Conservation (phyloP, 208 protist genomes). For the Crithidia expoeki region DNA sequence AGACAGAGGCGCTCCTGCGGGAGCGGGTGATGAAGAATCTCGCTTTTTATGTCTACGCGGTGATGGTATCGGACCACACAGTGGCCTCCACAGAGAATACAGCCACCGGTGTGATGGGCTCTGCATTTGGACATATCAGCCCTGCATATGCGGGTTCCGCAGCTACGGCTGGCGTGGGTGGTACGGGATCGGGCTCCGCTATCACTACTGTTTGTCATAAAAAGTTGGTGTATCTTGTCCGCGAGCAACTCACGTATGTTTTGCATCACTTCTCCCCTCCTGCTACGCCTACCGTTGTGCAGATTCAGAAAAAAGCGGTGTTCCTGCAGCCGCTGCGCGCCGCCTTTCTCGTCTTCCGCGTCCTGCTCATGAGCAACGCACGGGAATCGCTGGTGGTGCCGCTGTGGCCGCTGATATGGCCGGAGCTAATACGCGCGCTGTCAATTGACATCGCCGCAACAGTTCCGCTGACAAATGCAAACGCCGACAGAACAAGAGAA, state of each 20-base stretch:
- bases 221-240: constrained; percentile 48
- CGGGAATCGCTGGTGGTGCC: constrained; percentile 32
- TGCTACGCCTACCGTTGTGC: constrained; percentile 9
- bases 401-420: constrained; percentile 60
- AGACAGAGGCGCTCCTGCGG: constrained; percentile 46
- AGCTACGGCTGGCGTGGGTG: background rate
- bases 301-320: constrained; percentile 27
- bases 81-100: constrained; percentile 6
- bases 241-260: constrained; percentile 43
- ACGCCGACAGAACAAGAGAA: too few species aligned
- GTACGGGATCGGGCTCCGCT: background rate
- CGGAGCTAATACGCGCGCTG: constrained; percentile 34
- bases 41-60: constrained; percentile 43
- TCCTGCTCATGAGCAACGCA: constrained; percentile 45
- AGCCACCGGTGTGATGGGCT: background rate
- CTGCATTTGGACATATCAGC: too few species aligned
- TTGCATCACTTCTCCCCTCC: constrained; percentile 36
- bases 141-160: too few species aligned
- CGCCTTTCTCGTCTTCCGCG: constrained; percentile 62
- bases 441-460: background rate
- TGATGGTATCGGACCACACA: constrained; percentile 12
- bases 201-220: constrained; percentile 20
- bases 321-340: constrained; percentile 39
- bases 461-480: background rate
- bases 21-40: constrained; percentile 38